Evolutionary conservation across 176 grass and related monocot genomes (phyloP), one percentile per base, ranked within the genome.

Genomic region (Oryza nivara): DNA sequence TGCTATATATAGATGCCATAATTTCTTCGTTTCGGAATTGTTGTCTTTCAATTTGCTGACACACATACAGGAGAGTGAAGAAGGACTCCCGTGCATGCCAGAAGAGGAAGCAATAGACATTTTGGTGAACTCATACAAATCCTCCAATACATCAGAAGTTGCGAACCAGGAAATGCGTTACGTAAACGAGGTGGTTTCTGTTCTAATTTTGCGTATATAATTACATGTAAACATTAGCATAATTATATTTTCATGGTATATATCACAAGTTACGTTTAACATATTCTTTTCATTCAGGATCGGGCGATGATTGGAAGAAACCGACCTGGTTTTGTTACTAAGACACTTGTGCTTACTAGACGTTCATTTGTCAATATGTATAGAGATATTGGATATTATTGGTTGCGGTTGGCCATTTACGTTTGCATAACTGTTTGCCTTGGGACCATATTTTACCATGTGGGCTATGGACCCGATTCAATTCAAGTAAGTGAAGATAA

Each of bases 341-440:
- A 83, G 32, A 82, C 70, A 36, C 35, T 5, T 32, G 83, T 86
- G 36, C 90, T 92, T 63, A 86, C 79, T 3, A 83, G 69, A 70
- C 78, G 90, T 80, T 92, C 90, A 1, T 88, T 92, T 35, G 74
- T 86, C n/a, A 88, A 92, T 74, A 92, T 92, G 90, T 86, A 74
- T 23, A 79, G 83, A 68, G 90, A 92, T 65, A 12, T 75, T 11
- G 90, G 90, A 25, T 92, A 88, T 43, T 92, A 92, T 34, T 88
- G 83, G 90, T 16, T 92, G 64, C 75, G 90, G 47, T 48, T 92
- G 65, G 83, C 26, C 15, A 83, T 92, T 45, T 92, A 92, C 40
- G 7, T 72, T 65, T 44, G 70, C 4, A 80, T 92, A 19, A 79
- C 79, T 63, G 60, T 92, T 17, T 86, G 86, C 38, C 44, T 92